phyloP scores from a whole-genome alignment of 116 monocot species.

The Dioscorea cayenensis region DNA sequence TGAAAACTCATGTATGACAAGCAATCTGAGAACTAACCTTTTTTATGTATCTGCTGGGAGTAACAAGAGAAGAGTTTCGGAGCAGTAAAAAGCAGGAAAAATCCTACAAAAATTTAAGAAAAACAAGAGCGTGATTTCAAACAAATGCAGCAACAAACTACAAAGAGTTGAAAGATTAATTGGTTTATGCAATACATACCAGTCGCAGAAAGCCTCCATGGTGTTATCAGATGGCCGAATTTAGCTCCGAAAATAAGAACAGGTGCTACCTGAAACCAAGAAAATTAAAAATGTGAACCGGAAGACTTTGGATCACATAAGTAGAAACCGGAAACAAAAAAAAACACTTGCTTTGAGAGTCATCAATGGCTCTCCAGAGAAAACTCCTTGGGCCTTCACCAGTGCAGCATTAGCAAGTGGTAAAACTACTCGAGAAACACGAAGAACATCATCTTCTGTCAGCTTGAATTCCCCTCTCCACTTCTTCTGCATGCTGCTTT shows the following conservation, averaged over 20 bases:
- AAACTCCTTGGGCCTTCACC: constrained; percentile 39
- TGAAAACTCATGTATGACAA: background rate
- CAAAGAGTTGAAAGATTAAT: background rate
- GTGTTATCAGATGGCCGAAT: constrained; percentile 65
- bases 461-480: constrained; percentile 20
- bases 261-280: constrained; percentile 59
- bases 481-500: constrained; percentile 30
- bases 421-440: constrained; percentile 31
- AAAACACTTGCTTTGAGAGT: constrained; percentile 64
- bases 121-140: background rate
- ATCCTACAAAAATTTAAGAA: constrained; percentile 38
- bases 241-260: constrained; percentile 76
- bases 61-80: constrained; percentile 74
- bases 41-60: constrained; percentile 43
- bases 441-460: constrained; percentile 62
- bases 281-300: background rate
- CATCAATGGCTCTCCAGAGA: constrained; percentile 82
- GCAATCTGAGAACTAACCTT: constrained; percentile 31
- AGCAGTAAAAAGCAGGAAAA: constrained; percentile 76
- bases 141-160: background rate
- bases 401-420: constrained; percentile 55
- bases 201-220: constrained; percentile 63
- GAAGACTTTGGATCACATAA: background rate
- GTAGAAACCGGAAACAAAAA: background rate
- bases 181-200: constrained; percentile 29